Evolutionary conservation across 345 rosid genomes (phyloP).

Genomic region (Aquilaria yunnanensis): DNA sequence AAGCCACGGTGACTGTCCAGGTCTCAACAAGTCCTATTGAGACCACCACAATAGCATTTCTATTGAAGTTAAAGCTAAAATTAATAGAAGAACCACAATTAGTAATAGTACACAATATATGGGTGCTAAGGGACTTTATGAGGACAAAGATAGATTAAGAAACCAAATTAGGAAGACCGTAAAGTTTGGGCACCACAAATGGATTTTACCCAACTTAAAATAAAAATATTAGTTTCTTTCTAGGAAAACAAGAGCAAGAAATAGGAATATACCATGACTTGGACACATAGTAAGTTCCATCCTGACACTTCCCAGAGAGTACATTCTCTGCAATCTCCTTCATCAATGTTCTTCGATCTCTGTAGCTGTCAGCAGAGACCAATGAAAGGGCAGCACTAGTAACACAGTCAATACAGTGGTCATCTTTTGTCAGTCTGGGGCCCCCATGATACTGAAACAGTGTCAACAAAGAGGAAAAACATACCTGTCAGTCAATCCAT

Average conservation of each 20-base stretch:
- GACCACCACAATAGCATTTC: no score
- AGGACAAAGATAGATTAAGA: no score
- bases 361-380: conserved; percentile 83
- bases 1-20: no score
- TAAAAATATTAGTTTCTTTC: neutral
- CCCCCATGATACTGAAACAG: conserved; percentile 65
- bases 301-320: conserved; percentile 55
- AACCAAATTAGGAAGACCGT: neutral
- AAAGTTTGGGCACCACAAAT: neutral
- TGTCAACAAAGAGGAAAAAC: no score
- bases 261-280: conserved; percentile 59
- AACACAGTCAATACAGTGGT: conserved; percentile 79
- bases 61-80: no score
- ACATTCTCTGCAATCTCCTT: conserved; percentile 59
- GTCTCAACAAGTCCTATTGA: no score
- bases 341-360: conserved; percentile 80
- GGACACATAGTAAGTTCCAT: conserved; percentile 70
- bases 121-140: no score
- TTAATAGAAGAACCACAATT: no score
- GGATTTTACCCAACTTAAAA: neutral
- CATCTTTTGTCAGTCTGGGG: conserved; percentile 59
- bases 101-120: no score
- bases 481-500: no score
- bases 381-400: conserved; percentile 57
- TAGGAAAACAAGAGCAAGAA: neutral